Evolutionary conservation across 2,329 filamentous ascomycete species (phyloP).

Genomic region (Paecilomyces dactylethromorphus): DNA sequence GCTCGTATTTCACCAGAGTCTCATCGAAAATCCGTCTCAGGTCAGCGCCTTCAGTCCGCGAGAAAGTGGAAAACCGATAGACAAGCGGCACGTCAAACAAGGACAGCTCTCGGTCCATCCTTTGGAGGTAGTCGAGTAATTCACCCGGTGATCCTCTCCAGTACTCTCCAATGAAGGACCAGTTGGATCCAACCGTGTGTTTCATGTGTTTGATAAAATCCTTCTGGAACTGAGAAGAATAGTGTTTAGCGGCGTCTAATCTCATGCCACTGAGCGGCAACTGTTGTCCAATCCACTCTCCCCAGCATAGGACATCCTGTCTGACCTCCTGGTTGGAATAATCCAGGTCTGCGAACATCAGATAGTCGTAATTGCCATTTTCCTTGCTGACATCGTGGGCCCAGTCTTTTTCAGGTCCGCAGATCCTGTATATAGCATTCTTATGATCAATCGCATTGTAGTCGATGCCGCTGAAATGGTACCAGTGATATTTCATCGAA

Average conservation of each 20-base stretch:
- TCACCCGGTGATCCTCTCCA: slow-evolving; percentile 55
- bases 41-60: slow-evolving; percentile 51
- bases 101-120: slow-evolving; percentile 52
- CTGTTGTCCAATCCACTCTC: slow-evolving; percentile 58
- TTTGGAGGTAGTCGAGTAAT: slow-evolving; percentile 52
- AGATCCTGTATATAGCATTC: slow-evolving; percentile 60
- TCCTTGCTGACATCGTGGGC: slow-evolving; percentile 55
- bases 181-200: slow-evolving; percentile 43
- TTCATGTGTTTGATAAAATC: slow-evolving; percentile 57
- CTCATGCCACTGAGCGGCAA: slow-evolving; percentile 60
- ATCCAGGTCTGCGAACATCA: slow-evolving; percentile 68
- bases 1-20: slow-evolving; percentile 50
- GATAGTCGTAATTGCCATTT: slow-evolving; percentile 61
- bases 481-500: slow-evolving; percentile 56
- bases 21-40: slow-evolving; percentile 58
- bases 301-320: slow-evolving; percentile 60
- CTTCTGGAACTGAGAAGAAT: slow-evolving; percentile 58
- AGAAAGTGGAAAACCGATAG: slow-evolving; percentile 59
- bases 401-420: slow-evolving; percentile 60
- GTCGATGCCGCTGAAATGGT: slow-evolving; percentile 64
- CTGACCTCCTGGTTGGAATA: slow-evolving; percentile 58
- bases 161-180: slow-evolving; percentile 65
- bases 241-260: slow-evolving; percentile 68
- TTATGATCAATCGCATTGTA: slow-evolving; percentile 53
- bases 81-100: slow-evolving; percentile 65